Evolutionary conservation across 345 rosid species (phyloP), one percentile per base, ranked within the genome.

Genomic region (Syzygium jambos): DNA sequence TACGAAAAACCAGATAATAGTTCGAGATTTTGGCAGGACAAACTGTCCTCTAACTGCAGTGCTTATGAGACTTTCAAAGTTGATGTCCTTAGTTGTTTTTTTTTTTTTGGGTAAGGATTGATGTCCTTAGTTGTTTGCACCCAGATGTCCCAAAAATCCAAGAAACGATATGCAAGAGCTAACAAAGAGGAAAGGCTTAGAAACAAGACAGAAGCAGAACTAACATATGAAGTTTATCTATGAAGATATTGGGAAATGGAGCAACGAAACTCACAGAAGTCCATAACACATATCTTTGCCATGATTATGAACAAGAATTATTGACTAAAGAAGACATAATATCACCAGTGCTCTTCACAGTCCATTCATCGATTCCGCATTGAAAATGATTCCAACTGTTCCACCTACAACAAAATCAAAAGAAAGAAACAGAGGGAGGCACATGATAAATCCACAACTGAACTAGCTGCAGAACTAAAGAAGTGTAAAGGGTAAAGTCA

Each of bases 361-460:
- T 88, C 51, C 46, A 86, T 89, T 94, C 96, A 85, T 91, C 88
- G 23, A 91, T 88, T 3, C 86, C 73, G 91, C 94, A 92, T 41
- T 89, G 84, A 63, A 90, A 91, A 85, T 91, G 95, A 89, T 93
- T 94, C 95, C 95, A 93, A 88, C 95, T 91, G 65, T 91, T 94
- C 95, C 95, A 92, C 57, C 95, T 94, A 84, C 88, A 80, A 13
- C 65, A 43, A 61, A 29, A 51, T 9, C 52, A 83, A 17, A 86
- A 38, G 11, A 22, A 54, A 34, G 85, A 30, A n/a, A 61, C 34
- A 68, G 46, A 21, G 21, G 46, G 34, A 68, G 78, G 80, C 0
- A 17, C 46, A 73, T 73, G 46, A 34, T 5, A 73, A 19, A 73
- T 68, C 46, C 46, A 17, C 80, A 73, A 34, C 11, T 34, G 25